Conservation (phyloP, 2,329 filamentous ascomycete species). For the Rutstroemia sp. region DNA sequence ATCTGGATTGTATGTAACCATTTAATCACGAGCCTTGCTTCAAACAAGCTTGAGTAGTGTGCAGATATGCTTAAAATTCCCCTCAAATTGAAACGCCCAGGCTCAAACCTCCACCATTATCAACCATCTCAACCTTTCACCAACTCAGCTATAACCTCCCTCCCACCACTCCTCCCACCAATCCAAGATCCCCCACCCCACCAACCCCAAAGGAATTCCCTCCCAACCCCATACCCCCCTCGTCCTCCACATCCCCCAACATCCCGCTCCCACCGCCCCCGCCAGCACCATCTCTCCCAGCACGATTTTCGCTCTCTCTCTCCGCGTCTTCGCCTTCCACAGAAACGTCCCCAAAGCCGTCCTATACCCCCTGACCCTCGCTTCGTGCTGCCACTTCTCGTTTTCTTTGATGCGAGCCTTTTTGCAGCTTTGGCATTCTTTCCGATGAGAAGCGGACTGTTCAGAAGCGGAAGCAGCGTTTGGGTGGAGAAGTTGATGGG, state of each 20-base stretch:
- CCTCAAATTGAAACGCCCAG: too few species aligned
- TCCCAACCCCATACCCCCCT: slow-evolving; percentile 2
- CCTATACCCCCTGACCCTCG: background rate
- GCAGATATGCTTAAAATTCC: too few species aligned
- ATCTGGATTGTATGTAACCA: too few species aligned
- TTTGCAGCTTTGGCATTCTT: background rate
- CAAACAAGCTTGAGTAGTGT: too few species aligned
- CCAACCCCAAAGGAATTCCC: background rate
- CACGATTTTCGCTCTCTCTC: background rate
- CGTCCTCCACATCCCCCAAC: background rate
- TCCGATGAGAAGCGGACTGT: background rate
- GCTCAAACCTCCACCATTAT: background rate
- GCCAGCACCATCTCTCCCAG: background rate
- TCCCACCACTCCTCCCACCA: background rate
- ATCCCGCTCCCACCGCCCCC: background rate
- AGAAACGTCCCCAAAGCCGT: background rate
- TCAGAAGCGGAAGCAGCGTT: background rate
- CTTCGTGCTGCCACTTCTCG: background rate
- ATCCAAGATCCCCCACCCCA: background rate
- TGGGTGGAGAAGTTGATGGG: background rate
- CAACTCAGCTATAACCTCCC: background rate
- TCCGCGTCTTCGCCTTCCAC: background rate
- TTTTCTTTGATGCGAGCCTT: too few species aligned
- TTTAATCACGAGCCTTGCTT: too few species aligned
- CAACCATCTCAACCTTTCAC: background rate